Base-by-base conservation (phyloP, 2,329 filamentous ascomycete genomes). In the Nemania sp. region DNA sequence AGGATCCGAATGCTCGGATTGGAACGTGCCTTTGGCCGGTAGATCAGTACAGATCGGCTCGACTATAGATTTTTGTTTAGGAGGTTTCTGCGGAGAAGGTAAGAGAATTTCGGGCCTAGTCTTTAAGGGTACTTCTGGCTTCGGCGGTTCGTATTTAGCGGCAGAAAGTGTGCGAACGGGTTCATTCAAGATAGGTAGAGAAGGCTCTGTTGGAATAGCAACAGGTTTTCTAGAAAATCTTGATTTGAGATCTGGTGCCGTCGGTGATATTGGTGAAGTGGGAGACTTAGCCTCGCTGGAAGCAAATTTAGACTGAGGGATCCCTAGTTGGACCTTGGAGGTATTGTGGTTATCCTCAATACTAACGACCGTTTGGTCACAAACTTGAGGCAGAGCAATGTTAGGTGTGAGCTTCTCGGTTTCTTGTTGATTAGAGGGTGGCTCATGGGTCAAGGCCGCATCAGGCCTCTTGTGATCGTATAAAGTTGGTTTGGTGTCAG, bases 41-140 rank as follows among this genome's bases (percentile, higher is more conserved):
- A 86, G 66, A 67, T 85, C 81, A 2, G 87, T 89, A 43, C 80
- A 81, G 59, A 92, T 90, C 20, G 88, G 87, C 29, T 90, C 86
- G 22, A 86, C 75, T 10, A 74, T 63, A 20, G 76, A 70, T 64
- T 77, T 82, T 32, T 79, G 82, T 69, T 75, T 82, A 6, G 78
- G 71, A 7, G 73, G 75, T 52, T 75, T 79, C 29, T 74, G 70
- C 10, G 78, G 76, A 6, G 72, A 61, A n/a, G 77, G 73, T 15
- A 72, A 67, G 27, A 47, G 24, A 18, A 69, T 59, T 27, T 73
- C 70, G 3, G 70, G 67, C 27, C 38, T 65, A 3, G 68, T 38
- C 26, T 63, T 69, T 0, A 56, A 52, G 8, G 67, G 58, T 13
- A 68, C 57, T 32, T 73, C 73, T 15, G 72, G 62, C 52, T 72